phyloP scores from a whole-genome alignment of 1,139 yeast species.

The Candida buenavistaensis region DNA sequence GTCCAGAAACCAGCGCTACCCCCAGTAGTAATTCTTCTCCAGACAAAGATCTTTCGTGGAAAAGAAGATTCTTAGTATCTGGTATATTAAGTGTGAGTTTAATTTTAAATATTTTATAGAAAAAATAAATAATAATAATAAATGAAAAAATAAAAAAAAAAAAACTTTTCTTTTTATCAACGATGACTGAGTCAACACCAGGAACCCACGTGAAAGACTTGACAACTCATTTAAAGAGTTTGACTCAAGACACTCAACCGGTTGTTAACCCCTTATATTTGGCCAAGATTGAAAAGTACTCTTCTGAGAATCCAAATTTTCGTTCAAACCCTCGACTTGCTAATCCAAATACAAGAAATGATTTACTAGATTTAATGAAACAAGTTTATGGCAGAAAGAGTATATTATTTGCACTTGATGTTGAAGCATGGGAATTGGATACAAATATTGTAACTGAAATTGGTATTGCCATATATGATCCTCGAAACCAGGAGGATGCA shows the following conservation, averaged over 20 bases:
- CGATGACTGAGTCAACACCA: too few relatives aligned
- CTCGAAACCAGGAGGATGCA: slow-evolving; percentile 41
- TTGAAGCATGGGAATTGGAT: slow-evolving; percentile 64
- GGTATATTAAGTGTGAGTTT: slow-evolving; percentile 20
- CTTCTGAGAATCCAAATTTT: not conserved
- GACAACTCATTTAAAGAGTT: too few relatives aligned
- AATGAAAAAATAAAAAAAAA: not conserved
- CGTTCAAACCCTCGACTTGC: slow-evolving; percentile 9
- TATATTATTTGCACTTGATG: slow-evolving; percentile 56
- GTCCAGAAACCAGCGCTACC: not conserved
- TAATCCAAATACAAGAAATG: slow-evolving; percentile 1
- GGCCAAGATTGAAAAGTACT: not conserved
- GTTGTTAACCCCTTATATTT: not conserved
- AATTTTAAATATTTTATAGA: slow-evolving; percentile 19
- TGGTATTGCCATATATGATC: slow-evolving; percentile 69
- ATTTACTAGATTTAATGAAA: slow-evolving; percentile 7
- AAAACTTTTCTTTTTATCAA: not conserved
- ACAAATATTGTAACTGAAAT: slow-evolving; percentile 57
- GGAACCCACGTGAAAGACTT: too few relatives aligned
- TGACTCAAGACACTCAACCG: not conserved
- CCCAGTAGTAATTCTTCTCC: too few relatives aligned
- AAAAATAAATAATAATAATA: slow-evolving; percentile 1
- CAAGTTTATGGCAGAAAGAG: slow-evolving; percentile 29
- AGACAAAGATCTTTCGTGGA: slow-evolving; percentile 18
- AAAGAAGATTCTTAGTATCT: slow-evolving; percentile 18